Base-by-base conservation (phyloP, 192 early-diverging fungal species). In the Linnemannia exigua region DNA sequence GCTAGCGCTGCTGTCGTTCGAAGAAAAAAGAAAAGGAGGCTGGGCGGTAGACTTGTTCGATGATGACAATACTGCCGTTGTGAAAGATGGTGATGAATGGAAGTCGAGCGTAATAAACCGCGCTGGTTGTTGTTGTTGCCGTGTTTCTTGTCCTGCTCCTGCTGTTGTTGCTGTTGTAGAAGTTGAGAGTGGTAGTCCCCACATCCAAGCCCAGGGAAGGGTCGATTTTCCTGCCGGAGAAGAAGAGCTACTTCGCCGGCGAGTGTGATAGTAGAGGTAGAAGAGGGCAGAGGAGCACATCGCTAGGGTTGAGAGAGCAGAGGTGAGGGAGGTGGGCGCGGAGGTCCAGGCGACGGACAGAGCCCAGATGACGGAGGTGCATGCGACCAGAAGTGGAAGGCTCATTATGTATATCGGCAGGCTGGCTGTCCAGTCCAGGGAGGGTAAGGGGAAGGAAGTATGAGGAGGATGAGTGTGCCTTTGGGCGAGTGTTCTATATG, bases 301-400 rank as follows among this genome's bases (percentile, higher is more conserved):
- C 5, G 38, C 25, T n/a, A 73, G 5, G 41, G 70, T 67, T 3
- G 73, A 41, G 50, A 51, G 67, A 31, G 31, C 46, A 31, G 28
- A 80, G 36, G 54, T 6, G 28, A 69, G 37, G 20, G 67, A 17
- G 22, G 52, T 44, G 5, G 66, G 51, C 31, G 58, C 9, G 20
- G 50, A 50, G n/a, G 76, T 75, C 72, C 61, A 67, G 58, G 41
- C 12, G n/a, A 12, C 19, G 54, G 76, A 75, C 14, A 84, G 76
- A 75, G 76, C 82, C 82, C 77, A 84, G 22, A 77, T 16, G 36
- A 31, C 54, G 15, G 72, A 74, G 36, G 73, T 22, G 20, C 61
- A 9, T 4, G 48, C 66, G 46, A 84, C 68, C 12, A 67, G 16
- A 5, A 67, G 15, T 6, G 67, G 54, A 6, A 75, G 28, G 54